Evolutionary conservation across 352 stramenopile species (phyloP), one percentile per base, ranked within the genome.

Genomic region (Pythium coloratum): DNA sequence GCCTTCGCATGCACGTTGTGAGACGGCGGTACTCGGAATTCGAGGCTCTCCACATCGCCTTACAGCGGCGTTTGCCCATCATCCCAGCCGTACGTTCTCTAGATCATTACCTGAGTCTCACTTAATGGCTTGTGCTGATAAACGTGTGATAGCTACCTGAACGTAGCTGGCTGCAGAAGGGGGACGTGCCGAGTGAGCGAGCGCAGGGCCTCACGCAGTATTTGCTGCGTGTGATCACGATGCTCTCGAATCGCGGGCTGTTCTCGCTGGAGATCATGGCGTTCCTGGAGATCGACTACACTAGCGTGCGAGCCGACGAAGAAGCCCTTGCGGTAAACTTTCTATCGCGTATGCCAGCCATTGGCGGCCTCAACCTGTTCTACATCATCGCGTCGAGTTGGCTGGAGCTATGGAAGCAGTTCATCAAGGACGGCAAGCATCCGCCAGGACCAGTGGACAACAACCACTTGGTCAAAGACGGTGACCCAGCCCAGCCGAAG

Each of bases 21-120:
- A 80, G 83, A 3, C 83, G 83, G 0, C 75, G 83, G 14, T 92
- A 89, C 75, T 78, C 71, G 13, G 83, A 92, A 63, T 92, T 92
- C 59, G 51, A 76, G 32, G 60, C 72, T 18, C 67, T 91, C 10
- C 77, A 91, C 49, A 36, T 36, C 5, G 59, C 78, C 44, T 55
- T 92, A 5, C 63, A 79, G 61, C 40, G 63, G n/a, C 77, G 78
- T 20, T 62, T 92, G 8, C 79, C 78, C 0, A 74, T 90, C 3
- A 62, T 92, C 18, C 83, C 83, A 20, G 70, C 76, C 44, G 69
- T 74, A 56, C 30, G 55, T 69, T 49, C 18, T 24, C 20, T 24
- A 24, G 20, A 24, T 24, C 20, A 0, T 24, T 24, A 24, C 20
- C 20, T 24, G 20, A 24, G 20, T 24, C 20, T 24, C 20, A 24